phyloP scores from a whole-genome alignment of 2,329 filamentous ascomycete species.

The Fusarium succisae region DNA sequence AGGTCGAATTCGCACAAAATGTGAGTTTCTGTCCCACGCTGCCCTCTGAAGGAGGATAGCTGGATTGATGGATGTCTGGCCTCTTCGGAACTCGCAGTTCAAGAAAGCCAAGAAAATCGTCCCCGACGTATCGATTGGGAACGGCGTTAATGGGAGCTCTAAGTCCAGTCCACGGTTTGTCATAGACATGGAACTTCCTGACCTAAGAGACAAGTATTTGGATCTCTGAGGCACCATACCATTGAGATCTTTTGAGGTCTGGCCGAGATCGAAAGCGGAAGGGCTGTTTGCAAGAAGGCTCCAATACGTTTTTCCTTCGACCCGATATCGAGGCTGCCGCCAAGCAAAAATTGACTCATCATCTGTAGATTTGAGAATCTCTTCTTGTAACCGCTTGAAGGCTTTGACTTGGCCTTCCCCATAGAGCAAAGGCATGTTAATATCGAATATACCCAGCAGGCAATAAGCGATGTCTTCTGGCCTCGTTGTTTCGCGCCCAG shows the following conservation, averaged over 20 bases:
- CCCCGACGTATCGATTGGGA: slow-evolving; percentile 38
- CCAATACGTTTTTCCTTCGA: slow-evolving; percentile 35
- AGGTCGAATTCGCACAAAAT: slow-evolving; percentile 42
- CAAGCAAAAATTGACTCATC: slow-evolving; percentile 46
- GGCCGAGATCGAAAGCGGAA: slow-evolving; percentile 38
- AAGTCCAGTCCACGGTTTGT: slow-evolving; percentile 41
- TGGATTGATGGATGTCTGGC: slow-evolving; percentile 34
- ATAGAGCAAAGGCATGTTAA: slow-evolving; percentile 48
- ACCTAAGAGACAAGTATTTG: slow-evolving; percentile 40
- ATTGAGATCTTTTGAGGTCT: slow-evolving; percentile 27
- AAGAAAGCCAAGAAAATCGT: slow-evolving; percentile 44
- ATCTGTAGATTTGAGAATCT: slow-evolving; percentile 43
- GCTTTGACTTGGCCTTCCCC: slow-evolving; percentile 45
- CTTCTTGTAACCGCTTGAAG: slow-evolving; percentile 43
- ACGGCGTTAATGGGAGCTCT: slow-evolving; percentile 42
- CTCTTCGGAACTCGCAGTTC: slow-evolving; percentile 42
- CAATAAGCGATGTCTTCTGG: slow-evolving; percentile 47
- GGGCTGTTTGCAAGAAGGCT: slow-evolving; percentile 42
- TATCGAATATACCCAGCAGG: slow-evolving; percentile 46
- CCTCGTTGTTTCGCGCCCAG: slow-evolving; percentile 42
- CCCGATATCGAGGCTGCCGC: slow-evolving; percentile 25
- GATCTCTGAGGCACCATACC: slow-evolving; percentile 30
- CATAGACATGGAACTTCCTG: slow-evolving; percentile 28
- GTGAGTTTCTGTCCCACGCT: slow-evolving; percentile 42
- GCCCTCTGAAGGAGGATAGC: slow-evolving; percentile 44